A percentile compares a stretch with the other conserved stretches of the same genome.
These are phyloP conservation scores for Suhomyces sp. DNA, from an alignment of 805 yeast species.

Conservation along the genomic window DNA sequence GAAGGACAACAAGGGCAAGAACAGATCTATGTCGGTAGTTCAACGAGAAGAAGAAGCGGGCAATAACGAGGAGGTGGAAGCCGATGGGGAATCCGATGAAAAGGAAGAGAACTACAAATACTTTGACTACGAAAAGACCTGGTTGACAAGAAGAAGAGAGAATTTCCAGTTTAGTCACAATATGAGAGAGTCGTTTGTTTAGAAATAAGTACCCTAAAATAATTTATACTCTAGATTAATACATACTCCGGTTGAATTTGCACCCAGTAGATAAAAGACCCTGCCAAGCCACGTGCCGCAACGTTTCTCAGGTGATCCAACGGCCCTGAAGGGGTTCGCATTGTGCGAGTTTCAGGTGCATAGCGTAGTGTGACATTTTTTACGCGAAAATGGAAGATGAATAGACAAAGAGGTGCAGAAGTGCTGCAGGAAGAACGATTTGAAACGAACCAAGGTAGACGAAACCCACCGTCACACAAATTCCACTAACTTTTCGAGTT, in stretches of 20 bases:
- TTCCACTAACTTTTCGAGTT: neutral
- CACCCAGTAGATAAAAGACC: neutral
- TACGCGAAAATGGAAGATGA: neutral
- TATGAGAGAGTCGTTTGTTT: constrained; percentile 18
- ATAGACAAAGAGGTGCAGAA: neutral
- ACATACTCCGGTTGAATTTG: neutral
- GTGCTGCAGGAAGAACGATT: neutral
- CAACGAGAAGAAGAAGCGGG: constrained; percentile 13
- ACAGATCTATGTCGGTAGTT: constrained; percentile 22
- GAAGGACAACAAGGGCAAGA: constrained; percentile 50
- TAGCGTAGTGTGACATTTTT: neutral
- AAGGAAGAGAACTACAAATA: constrained; percentile 59
- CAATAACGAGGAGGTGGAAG: constrained; percentile 9
- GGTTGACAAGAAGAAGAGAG: constrained; percentile 48
- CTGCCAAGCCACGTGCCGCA: too few relatives aligned
- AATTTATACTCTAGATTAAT: neutral
- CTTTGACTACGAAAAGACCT: constrained; percentile 72
- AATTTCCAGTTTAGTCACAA: constrained; percentile 32
- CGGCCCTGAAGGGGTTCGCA: neutral
- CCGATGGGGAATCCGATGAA: constrained; percentile 27
- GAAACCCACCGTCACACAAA: too few relatives aligned
- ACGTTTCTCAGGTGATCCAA: too few relatives aligned
- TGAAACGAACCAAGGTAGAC: neutral
- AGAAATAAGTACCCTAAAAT: neutral
- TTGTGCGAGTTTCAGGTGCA: neutral